Conservation (phyloP, 1,139 yeast genomes). For the Citeromyces siamensis region DNA sequence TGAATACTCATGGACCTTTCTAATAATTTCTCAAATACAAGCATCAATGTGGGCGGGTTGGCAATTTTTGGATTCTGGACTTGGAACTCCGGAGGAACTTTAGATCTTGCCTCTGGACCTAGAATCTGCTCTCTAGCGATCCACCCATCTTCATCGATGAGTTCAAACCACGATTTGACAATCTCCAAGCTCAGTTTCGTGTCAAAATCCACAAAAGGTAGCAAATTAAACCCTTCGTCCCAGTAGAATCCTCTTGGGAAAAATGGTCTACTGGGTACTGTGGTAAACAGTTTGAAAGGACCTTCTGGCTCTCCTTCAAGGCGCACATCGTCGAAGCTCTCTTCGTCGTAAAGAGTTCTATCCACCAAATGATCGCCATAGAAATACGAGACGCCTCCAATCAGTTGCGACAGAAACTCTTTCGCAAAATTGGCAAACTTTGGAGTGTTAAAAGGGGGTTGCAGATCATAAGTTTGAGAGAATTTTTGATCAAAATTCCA, state of each 20-base stretch:
- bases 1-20: conserved; percentile 21
- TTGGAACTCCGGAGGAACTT: conserved; percentile 79
- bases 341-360: conserved; percentile 53
- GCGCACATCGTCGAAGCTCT: conserved; percentile 40
- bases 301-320: conserved; percentile 48
- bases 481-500: conserved; percentile 43
- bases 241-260: conserved; percentile 97
- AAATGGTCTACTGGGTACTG: conserved; percentile 88
- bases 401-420: conserved; percentile 66
- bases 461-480: conserved; percentile 35
- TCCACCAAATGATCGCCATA: conserved; percentile 85
- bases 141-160: conserved; percentile 92
- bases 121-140: conserved; percentile 91
- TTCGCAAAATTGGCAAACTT: conserved; percentile 52
- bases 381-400: conserved; percentile 87
- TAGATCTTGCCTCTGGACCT: conserved; percentile 82
- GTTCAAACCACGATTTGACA: conserved; percentile 73
- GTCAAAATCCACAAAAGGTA: conserved; percentile 76
- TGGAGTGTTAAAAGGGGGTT: conserved; percentile 37
- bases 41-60: conserved; percentile 89
- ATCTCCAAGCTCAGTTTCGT: conserved; percentile 76
- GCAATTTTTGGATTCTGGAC: conserved; percentile 87
- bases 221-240: conserved; percentile 96
- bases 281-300: conserved; percentile 60
- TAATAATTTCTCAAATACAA: conserved; percentile 61